Evolutionary conservation across 495 filamentous ascomycete genomes (phyloP).

Genomic region (Hypoxylon rickii): DNA sequence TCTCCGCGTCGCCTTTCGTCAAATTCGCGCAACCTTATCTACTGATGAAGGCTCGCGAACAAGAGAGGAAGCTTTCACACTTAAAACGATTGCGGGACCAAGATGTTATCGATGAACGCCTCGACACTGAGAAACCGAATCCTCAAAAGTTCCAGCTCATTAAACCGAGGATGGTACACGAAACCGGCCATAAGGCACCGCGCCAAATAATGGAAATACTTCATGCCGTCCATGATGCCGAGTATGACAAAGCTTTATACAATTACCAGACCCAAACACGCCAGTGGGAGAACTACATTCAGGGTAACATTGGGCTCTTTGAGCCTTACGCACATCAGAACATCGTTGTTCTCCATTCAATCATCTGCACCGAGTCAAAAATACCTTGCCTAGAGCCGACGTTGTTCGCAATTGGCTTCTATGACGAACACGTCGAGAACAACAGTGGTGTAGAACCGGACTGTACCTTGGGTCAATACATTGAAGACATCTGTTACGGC

Average conservation of each 20-base stretch:
- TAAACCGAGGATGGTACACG: slow-evolving; percentile 91
- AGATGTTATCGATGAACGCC: slow-evolving; percentile 62
- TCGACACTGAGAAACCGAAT: slow-evolving; percentile 61
- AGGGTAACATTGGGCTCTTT: slow-evolving; percentile 82
- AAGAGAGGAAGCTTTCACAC: slow-evolving; percentile 80
- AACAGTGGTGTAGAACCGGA: slow-evolving; percentile 72
- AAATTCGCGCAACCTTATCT: slow-evolving; percentile 93
- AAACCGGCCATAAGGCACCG: slow-evolving; percentile 73
- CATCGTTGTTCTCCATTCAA: slow-evolving; percentile 90
- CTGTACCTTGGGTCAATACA: slow-evolving; percentile 91
- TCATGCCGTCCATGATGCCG: slow-evolving; percentile 90
- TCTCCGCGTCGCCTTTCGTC: slow-evolving; percentile 97
- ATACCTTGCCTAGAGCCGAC: slow-evolving; percentile 92
- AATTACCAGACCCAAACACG: slow-evolving; percentile 92
- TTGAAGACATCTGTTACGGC: slow-evolving; percentile 83
- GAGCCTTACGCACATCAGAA: slow-evolving; percentile 94
- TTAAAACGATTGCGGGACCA: slow-evolving; percentile 82
- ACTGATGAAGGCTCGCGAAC: slow-evolving; percentile 85
- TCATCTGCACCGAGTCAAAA: slow-evolving; percentile 87
- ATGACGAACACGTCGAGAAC: slow-evolving; percentile 78
- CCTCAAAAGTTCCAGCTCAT: slow-evolving; percentile 83
- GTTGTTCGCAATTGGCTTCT: slow-evolving; percentile 83
- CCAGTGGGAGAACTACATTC: slow-evolving; percentile 92
- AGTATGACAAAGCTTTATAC: slow-evolving; percentile 93
- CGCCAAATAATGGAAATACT: slow-evolving; percentile 89